A percentile compares a stretch with the other conserved stretches of the same genome.
Conservation (phyloP, 352 stramenopile species). For the Plasmopara viticola region DNA sequence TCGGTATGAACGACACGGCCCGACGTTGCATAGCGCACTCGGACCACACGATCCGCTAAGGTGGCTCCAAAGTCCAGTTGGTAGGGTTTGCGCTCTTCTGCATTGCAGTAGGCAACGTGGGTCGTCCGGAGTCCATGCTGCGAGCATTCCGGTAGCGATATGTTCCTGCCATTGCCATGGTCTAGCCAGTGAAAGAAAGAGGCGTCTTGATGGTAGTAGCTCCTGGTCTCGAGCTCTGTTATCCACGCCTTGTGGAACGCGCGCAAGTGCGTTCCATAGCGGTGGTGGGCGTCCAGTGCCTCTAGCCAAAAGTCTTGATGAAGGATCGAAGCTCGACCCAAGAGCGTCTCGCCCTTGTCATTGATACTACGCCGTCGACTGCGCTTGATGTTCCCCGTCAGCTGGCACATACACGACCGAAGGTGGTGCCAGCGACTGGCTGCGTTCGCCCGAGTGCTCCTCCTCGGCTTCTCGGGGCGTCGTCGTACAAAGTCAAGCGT, state of each 20-base stretch:
- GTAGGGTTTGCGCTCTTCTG: constrained; percentile 32
- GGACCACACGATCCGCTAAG: constrained; percentile 1
- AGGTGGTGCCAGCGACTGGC: constrained; percentile 26
- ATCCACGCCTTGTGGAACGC: constrained; percentile 65
- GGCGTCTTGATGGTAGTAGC: constrained; percentile 6
- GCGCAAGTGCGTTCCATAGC: constrained; percentile 65
- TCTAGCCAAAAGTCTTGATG: constrained; percentile 77
- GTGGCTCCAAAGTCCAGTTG: constrained; percentile 34
- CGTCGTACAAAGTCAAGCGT: constrained; percentile 11
- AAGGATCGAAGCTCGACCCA: constrained; percentile 33
- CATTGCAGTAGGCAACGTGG: constrained; percentile 48
- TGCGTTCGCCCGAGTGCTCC: background rate
- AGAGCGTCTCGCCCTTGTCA: background rate
- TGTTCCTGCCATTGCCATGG: constrained; percentile 31
- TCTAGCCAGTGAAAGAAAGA: constrained; percentile 78
- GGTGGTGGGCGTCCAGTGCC: constrained; percentile 59
- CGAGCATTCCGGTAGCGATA: constrained; percentile 53
- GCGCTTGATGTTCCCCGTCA: constrained; percentile 29
- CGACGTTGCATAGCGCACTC: constrained; percentile 32
- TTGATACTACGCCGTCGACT: constrained; percentile 7
- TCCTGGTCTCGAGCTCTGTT: constrained; percentile 23
- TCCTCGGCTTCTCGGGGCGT: constrained; percentile 6
- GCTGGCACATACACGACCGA: constrained; percentile 21
- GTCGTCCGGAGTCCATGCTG: constrained; percentile 37
- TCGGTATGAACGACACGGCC: constrained; percentile 44